Percentiles rank a stretch among this genome's conserved stretches.
phyloP scores from a whole-genome alignment of 768 basidiomycete genomes.

The Psilocybe sp. region DNA sequence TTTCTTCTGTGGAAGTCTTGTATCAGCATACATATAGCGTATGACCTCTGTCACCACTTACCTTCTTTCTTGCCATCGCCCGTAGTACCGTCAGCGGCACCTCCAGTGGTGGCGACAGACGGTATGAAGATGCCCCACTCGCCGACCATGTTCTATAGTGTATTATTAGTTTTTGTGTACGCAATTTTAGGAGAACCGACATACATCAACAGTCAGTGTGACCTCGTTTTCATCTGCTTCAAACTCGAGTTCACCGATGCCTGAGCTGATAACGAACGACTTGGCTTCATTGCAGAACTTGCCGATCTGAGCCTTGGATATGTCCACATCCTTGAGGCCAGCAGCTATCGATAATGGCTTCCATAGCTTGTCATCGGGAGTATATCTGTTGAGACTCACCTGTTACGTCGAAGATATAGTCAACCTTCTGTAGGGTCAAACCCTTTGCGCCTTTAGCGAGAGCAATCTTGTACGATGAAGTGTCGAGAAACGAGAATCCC shows the following conservation, averaged over 20 bases:
- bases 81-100: background rate
- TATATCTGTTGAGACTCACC: background rate
- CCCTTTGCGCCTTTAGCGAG: background rate
- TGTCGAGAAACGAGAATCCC: slow-evolving; percentile 11
- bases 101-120: background rate
- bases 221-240: slow-evolving; percentile 12
- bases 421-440: slow-evolving; percentile 9
- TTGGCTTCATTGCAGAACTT: slow-evolving; percentile 12
- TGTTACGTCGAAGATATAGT: slow-evolving; percentile 9
- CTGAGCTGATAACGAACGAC: slow-evolving; percentile 9
- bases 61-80: background rate
- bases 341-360: background rate
- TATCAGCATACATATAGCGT: background rate
- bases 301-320: slow-evolving; percentile 7
- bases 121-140: slow-evolving; percentile 12
- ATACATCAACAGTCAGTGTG: slow-evolving; percentile 7
- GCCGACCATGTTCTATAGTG: slow-evolving; percentile 2
- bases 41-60: background rate
- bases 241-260: slow-evolving; percentile 9
- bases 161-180: background rate
- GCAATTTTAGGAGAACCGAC: background rate
- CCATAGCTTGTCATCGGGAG: background rate
- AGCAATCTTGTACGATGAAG: slow-evolving; percentile 7
- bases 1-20: background rate
- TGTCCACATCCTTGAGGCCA: slow-evolving; percentile 6